These are phyloP conservation scores for Biscogniauxia marginata DNA, from an alignment of 2,329 filamentous ascomycete species.

Conservation along the genomic window DNA sequence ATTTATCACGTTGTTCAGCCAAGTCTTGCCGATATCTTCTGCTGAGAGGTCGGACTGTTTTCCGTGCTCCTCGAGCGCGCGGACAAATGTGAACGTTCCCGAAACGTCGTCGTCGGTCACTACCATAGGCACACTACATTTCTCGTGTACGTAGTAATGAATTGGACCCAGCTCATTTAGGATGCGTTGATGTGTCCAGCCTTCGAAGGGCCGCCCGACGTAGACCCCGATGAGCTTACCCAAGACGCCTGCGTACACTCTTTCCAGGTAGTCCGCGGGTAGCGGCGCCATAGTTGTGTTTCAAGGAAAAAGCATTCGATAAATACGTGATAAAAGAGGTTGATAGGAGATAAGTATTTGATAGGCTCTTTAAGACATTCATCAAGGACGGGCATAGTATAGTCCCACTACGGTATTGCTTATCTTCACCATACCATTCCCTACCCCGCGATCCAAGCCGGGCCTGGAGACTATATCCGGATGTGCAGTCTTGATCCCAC, in stretches of 20 bases:
- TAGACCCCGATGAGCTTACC: slow-evolving; percentile 40
- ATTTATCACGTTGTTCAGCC: slow-evolving; percentile 35
- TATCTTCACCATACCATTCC: background rate
- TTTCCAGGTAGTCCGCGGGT: slow-evolving; percentile 31
- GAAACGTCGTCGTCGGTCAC: slow-evolving; percentile 36
- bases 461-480: background rate
- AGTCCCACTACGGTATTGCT: too few relatives aligned
- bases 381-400: too few relatives aligned
- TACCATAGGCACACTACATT: slow-evolving; percentile 27
- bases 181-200: slow-evolving; percentile 37
- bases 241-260: slow-evolving; percentile 38
- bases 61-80: slow-evolving; percentile 35
- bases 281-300: slow-evolving; percentile 1
- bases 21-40: slow-evolving; percentile 29
- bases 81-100: slow-evolving; percentile 36
- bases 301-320: background rate
- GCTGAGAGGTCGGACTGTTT: slow-evolving; percentile 11
- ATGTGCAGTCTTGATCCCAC: background rate
- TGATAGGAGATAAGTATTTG: background rate
- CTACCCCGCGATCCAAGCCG: background rate
- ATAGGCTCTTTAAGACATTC: background rate
- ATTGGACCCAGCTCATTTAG: slow-evolving; percentile 31
- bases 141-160: slow-evolving; percentile 34
- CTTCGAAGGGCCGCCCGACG: slow-evolving; percentile 37
- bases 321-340: background rate